Percentiles rank a stretch among this genome's conserved stretches.
These are phyloP conservation scores for Corchorus capsularis DNA, from an alignment of 345 rosid genomes.

Conservation along the genomic window DNA sequence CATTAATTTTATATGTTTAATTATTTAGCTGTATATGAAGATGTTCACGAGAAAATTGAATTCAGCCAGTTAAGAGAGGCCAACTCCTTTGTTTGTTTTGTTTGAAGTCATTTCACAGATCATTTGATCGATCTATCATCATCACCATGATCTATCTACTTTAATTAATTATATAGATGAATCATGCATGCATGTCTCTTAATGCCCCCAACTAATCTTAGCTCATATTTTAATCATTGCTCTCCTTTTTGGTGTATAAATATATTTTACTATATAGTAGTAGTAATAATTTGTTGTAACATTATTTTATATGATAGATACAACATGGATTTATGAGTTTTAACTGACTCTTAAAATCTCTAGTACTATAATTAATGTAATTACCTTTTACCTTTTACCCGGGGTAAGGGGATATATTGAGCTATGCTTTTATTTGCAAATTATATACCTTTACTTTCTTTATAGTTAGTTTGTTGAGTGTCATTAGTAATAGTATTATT, in stretches of 20 bases:
- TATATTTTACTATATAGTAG: neutral
- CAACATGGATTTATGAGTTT: neutral
- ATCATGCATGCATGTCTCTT: constrained; percentile 15
- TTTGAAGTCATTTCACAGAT: constrained; percentile 17
- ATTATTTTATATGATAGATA: constrained; percentile 7
- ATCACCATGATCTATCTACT: neutral
- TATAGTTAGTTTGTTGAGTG: no score
- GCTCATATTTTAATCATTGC: neutral
- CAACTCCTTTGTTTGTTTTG: constrained; percentile 21
- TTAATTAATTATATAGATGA: neutral
- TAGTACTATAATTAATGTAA: neutral
- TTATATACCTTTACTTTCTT: no score
- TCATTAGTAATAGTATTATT: neutral
- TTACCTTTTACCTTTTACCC: neutral
- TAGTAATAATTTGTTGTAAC: no score
- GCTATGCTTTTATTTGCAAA: no score
- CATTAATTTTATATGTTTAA: neutral
- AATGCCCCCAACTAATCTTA: constrained; percentile 34
- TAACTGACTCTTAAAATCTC: neutral
- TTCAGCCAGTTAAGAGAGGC: constrained; percentile 27
- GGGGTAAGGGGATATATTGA: neutral
- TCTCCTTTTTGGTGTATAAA: neutral
- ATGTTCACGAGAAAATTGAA: constrained; percentile 24
- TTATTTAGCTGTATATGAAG: constrained; percentile 19
- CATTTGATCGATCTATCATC: constrained; percentile 18